Base-by-base conservation (phyloP, 1,139 yeast species). In the Kodamaea arcana region DNA sequence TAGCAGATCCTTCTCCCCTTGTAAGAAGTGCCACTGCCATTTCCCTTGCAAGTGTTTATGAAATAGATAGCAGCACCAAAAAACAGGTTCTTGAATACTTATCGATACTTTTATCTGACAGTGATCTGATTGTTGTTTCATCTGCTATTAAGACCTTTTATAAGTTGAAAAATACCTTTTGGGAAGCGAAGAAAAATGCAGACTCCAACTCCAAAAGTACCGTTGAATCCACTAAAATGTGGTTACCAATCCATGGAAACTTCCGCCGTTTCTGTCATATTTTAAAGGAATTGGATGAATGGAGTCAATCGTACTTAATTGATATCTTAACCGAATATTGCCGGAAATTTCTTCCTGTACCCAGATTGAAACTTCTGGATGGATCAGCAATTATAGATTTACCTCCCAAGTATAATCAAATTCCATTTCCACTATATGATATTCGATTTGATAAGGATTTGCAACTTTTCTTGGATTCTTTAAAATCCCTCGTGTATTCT, bases 11-110 rank as follows among this genome's bases (percentile, higher is more conserved):
- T 3, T 79, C 94, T 3, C 80, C 95, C 0, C 54, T 72, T 18
- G 98, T 92, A 3, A 72, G 98, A 46, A 66, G 81, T 29, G 82
- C 95, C 1, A 78, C 94, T 1, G 92, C 94, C 1, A 69, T 81
- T 33, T 85, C 96, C 0, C 71, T 90, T 23, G 72, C 79, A 6
- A 87, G 85, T 47, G 74, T 87, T 20, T 77, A 58, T 41, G 60
- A 54, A 7, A 59, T 71, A 12, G 75, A 74, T 22, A 51, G 44
- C 1, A 36, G 44, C 14, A 45, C 48, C 32, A 43, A 41, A 27
- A 36, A 38, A 18, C 75, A 79, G 39, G 56, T 86, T 30, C 46
- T 72, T 13, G 77, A 65, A 4, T 58, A 71, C 34, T 57, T 90
- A 35, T 57, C 65, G 16, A 68, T 63, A 30, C 60, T 92, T 20